Evolutionary conservation across 352 stramenopile species (phyloP).

Genomic region (Globisporangium orthogonon): DNA sequence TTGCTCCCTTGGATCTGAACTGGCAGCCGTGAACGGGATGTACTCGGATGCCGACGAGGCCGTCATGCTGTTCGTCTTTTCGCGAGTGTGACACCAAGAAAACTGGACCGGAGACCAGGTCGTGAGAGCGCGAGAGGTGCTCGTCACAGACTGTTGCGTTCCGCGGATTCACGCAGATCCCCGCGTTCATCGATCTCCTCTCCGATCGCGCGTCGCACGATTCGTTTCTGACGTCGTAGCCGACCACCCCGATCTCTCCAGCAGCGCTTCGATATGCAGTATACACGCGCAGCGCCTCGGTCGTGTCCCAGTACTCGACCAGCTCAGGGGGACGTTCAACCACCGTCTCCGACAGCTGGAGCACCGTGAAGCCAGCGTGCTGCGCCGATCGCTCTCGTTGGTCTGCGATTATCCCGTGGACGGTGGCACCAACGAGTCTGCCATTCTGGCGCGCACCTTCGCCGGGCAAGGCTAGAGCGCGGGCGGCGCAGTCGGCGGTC

Average conservation of each 20-base stretch:
- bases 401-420: neutral
- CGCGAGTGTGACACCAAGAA: neutral
- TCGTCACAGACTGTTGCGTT: neutral
- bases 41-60: neutral
- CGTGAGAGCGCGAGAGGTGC: neutral
- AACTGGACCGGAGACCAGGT: neutral
- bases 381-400: neutral
- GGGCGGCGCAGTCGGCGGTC: constrained; percentile 3
- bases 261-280: neutral
- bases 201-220: neutral
- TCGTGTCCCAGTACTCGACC: neutral
- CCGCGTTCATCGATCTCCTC: neutral
- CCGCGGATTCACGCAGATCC: neutral
- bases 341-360: neutral
- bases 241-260: neutral
- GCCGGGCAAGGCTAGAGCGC: constrained; percentile 3
- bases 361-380: neutral
- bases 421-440: neutral
- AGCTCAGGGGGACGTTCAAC: neutral
- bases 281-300: neutral
- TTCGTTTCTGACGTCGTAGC: neutral
- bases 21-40: neutral
- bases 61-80: neutral
- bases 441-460: neutral
- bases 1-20: neutral